These are phyloP conservation scores for Trichoderma polysporum DNA, from an alignment of 2,329 filamentous ascomycete genomes.

Conservation along the genomic window DNA sequence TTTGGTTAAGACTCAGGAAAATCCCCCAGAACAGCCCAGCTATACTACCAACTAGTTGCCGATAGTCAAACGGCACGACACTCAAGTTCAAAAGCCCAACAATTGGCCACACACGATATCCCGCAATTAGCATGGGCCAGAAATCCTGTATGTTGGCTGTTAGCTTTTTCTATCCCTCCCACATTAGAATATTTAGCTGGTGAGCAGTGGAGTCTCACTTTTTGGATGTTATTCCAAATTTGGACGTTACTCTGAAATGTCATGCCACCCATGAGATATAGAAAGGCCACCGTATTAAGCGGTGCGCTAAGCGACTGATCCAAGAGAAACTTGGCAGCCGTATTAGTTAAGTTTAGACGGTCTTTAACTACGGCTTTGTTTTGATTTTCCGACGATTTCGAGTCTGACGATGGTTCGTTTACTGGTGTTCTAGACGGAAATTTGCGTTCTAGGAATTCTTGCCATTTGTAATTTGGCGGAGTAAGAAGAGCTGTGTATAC, in stretches of 20 bases:
- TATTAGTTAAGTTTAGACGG: constrained; percentile 7
- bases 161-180: not conserved
- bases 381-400: not conserved
- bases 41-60: constrained; percentile 12
- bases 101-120: constrained; percentile 18
- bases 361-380: not conserved
- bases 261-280: constrained; percentile 18
- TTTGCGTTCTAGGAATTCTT: constrained; percentile 13
- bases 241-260: constrained; percentile 9
- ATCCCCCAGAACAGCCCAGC: constrained; percentile 14
- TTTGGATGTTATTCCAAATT: constrained; percentile 4
- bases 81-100: constrained; percentile 14
- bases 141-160: constrained; percentile 8
- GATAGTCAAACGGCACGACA: constrained; percentile 19
- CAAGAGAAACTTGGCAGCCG: constrained; percentile 13
- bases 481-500: constrained; percentile 18
- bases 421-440: constrained; percentile 7
- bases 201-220: not conserved
- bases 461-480: constrained; percentile 18
- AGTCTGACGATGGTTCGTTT: not conserved
- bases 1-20: constrained; percentile 13
- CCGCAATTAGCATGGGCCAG: constrained; percentile 20
- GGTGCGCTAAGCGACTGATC: constrained; percentile 15
- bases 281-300: constrained; percentile 14
- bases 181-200: no score